These are phyloP conservation scores for Selaginella tamariscina DNA, from an alignment of 75 land plant genomes.

Conservation along the genomic window DNA sequence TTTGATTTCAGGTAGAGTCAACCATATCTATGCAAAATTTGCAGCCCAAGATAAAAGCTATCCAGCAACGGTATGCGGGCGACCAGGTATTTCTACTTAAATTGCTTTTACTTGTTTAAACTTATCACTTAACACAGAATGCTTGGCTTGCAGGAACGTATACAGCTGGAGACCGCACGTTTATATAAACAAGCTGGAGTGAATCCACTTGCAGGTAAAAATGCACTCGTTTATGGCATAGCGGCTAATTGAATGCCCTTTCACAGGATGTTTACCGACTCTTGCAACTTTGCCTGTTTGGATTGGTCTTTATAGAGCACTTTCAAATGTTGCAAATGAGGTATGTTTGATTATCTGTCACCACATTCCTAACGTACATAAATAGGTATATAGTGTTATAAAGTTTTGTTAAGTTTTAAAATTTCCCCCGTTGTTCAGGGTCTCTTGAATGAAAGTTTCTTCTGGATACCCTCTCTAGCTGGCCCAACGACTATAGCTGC, in stretches of 20 bases:
- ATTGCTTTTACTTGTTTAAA: neutral
- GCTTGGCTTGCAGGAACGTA: conserved; percentile 45
- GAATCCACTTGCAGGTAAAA: conserved; percentile 81
- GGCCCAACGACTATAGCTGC: conserved; percentile 98
- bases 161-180: conserved; percentile 89
- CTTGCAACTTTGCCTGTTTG: conserved; percentile 93
- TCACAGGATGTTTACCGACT: conserved; percentile 89
- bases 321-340: conserved; percentile 99
- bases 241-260: neutral
- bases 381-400: too few species aligned
- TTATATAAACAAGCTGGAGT: conserved; percentile 86
- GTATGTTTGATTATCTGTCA: too few species aligned
- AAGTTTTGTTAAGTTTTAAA: neutral
- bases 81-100: conserved; percentile 50
- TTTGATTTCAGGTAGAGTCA: conserved; percentile 61
- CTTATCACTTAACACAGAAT: neutral
- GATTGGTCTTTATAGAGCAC: conserved; percentile 95
- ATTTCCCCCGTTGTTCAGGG: conserved; percentile 47
- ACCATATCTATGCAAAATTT: conserved; percentile 80
- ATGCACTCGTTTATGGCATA: neutral
- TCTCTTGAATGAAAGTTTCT: conserved; percentile 90
- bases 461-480: conserved; percentile 93
- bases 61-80: conserved; percentile 82
- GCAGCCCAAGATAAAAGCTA: conserved; percentile 78
- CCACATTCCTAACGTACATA: too few species aligned